Conservation (phyloP, 2,329 filamentous ascomycete species). For the Aspergillus fijiensis region DNA sequence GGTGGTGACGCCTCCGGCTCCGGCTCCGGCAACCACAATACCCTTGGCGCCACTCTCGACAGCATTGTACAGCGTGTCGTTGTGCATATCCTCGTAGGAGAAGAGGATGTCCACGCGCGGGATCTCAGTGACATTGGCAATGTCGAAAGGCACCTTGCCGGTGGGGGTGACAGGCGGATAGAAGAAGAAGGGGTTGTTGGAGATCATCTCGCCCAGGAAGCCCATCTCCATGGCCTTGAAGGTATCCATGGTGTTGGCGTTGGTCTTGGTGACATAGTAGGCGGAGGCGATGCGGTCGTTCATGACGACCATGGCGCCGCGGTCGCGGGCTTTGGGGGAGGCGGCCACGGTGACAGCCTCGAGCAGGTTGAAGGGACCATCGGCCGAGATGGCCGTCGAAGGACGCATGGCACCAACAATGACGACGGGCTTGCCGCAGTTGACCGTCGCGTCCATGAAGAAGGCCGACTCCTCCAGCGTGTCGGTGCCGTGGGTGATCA, state of each 20-base stretch:
- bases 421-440: slow-evolving; percentile 59
- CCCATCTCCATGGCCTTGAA: slow-evolving; percentile 60
- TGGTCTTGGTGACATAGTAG: slow-evolving; percentile 61
- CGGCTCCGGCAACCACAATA: slow-evolving; percentile 28
- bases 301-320: slow-evolving; percentile 61
- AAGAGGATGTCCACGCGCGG: slow-evolving; percentile 30
- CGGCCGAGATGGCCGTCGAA: slow-evolving; percentile 61
- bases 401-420: slow-evolving; percentile 64
- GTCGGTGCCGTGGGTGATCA: slow-evolving; percentile 65
- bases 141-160: slow-evolving; percentile 36
- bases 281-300: slow-evolving; percentile 62
- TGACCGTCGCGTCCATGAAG: slow-evolving; percentile 60
- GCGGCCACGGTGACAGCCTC: slow-evolving; percentile 59
- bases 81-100: slow-evolving; percentile 28
- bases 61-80: slow-evolving; percentile 23
- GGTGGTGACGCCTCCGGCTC: slow-evolving; percentile 23
- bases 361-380: slow-evolving; percentile 63
- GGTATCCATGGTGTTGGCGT: slow-evolving; percentile 63
- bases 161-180: slow-evolving; percentile 53
- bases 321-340: slow-evolving; percentile 44
- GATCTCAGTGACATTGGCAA: slow-evolving; percentile 18
- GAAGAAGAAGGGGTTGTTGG: slow-evolving; percentile 61
- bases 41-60: slow-evolving; percentile 27
- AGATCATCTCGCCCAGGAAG: slow-evolving; percentile 58
- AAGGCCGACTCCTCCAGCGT: slow-evolving; percentile 65